A percentile compares a stretch with the other conserved stretches of the same genome.
phyloP scores from a whole-genome alignment of 2,329 filamentous ascomycete genomes.

The Ascosphaera acerosa region DNA sequence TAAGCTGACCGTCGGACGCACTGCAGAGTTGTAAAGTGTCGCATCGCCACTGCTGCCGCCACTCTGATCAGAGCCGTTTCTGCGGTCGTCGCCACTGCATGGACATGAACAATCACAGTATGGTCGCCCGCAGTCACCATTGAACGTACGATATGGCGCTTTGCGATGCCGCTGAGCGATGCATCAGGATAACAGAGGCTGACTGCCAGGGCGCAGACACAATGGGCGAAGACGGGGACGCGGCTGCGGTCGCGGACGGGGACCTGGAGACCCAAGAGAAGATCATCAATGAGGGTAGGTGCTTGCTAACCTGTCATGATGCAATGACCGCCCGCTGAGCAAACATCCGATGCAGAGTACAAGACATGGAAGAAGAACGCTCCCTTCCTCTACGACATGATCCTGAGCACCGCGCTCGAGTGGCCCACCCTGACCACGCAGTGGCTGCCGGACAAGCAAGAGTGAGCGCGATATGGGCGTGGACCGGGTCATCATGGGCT shows the following conservation, averaged over 20 bases:
- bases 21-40: too few species aligned
- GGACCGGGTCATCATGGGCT: too few species aligned
- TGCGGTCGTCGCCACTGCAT: too few species aligned
- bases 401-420: conserved; percentile 78
- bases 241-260: conserved; percentile 43
- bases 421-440: conserved; percentile 96
- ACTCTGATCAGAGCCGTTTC: too few species aligned
- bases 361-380: conserved; percentile 99
- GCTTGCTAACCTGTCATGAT: background rate
- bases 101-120: too few species aligned
- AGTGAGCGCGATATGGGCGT: conserved; percentile 20
- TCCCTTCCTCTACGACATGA: conserved; percentile 94
- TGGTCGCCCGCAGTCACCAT: too few species aligned
- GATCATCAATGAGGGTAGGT: conserved; percentile 68
- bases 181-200: conserved; percentile 1
- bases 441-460: conserved; percentile 91
- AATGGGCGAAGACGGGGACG: conserved; percentile 23
- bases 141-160: conserved; percentile 14
- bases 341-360: conserved; percentile 40
- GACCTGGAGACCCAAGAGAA: conserved; percentile 32
- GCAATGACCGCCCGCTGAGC: background rate
- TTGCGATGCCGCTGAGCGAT: conserved; percentile 13
- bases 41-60: too few species aligned
- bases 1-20: too few species aligned
- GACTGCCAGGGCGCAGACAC: background rate